Evolutionary conservation across 495 filamentous ascomycete species (phyloP).

Genomic region (Tuber aestivum): DNA sequence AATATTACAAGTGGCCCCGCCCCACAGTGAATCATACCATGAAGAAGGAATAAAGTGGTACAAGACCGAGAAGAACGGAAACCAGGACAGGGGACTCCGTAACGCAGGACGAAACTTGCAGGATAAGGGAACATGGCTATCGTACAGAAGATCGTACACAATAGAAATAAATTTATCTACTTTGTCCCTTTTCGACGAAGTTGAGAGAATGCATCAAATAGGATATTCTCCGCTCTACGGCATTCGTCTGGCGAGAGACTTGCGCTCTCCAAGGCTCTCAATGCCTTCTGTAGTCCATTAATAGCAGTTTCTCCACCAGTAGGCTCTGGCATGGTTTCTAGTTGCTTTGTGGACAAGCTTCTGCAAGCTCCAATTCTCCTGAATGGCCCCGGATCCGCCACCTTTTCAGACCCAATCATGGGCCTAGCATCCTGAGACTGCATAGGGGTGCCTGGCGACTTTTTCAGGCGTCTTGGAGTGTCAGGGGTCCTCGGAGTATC

Average conservation of each 20-base stretch:
- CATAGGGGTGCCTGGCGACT: not conserved
- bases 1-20: not conserved
- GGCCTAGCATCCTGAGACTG: not conserved
- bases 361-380: constrained; percentile 7
- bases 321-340: not conserved
- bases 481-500: not conserved
- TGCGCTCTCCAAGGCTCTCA: constrained; percentile 12
- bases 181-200: constrained; percentile 19
- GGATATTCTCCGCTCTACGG: constrained; percentile 24
- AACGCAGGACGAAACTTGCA: not conserved
- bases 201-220: constrained; percentile 30
- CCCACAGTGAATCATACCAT: not conserved
- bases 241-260: constrained; percentile 17
- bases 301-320: constrained; percentile 12
- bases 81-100: not conserved
- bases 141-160: not conserved
- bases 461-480: not conserved
- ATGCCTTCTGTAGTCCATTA: constrained; percentile 11
- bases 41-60: not conserved
- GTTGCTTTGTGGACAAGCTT: not conserved
- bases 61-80: not conserved
- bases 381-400: not conserved
- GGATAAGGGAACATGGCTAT: constrained; percentile 1
- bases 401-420: not conserved
- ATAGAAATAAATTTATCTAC: not conserved